Evolutionary conservation across 2,329 filamentous ascomycete genomes (phyloP), one percentile per base, ranked within the genome.

Genomic region (Colletotrichum sp.): DNA sequence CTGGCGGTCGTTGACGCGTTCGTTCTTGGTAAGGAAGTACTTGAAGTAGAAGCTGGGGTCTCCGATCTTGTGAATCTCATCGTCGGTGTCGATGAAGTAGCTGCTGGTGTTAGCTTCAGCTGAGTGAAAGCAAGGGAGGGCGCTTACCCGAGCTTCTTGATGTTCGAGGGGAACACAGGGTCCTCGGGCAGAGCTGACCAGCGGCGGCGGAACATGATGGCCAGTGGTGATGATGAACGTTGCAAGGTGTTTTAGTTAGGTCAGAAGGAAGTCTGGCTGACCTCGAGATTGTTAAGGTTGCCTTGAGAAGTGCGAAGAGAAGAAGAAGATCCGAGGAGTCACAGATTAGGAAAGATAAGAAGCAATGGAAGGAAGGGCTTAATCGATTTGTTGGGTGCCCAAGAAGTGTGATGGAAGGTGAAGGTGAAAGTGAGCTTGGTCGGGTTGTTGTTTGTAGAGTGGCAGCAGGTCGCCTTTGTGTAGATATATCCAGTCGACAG

Each of bases 1-100:
- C 78, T 95, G 94, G 24, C 93, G 87, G 54, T 93, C 89, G 81
- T 98, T 98, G 83, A 93, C 89, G 47, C 95, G 92, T n/a, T 90
- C 86, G 82, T 95, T 95, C 77, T 90, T 92, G 80, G 90, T 93
- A 67, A 94, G 83, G 81, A 91, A 93, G 87, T 89, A 98, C 77
- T 94, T 90, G 86, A 95, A 98, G 80, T 92, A 93, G 76, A 89
- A 86, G 33, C 93, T 88, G 0, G 93, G 92, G 43, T 95, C 85
- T 27, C 89, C 85, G 69, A 94, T 92, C 74, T 88, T 92, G 62
- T 94, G 92, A 75, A 98, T 90, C 79, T 96, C 91, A 77, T 96
- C 94, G 1, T 91, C 83, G 0, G 92, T 88, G 77, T 94, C 95
- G 83, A 98, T 83, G 81, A 94, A 96, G 83, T 95, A 97, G 57